Evolutionary conservation across 1,284 basidiomycete genomes (phyloP).

Genomic region (Cryptococcus wingfieldii): DNA sequence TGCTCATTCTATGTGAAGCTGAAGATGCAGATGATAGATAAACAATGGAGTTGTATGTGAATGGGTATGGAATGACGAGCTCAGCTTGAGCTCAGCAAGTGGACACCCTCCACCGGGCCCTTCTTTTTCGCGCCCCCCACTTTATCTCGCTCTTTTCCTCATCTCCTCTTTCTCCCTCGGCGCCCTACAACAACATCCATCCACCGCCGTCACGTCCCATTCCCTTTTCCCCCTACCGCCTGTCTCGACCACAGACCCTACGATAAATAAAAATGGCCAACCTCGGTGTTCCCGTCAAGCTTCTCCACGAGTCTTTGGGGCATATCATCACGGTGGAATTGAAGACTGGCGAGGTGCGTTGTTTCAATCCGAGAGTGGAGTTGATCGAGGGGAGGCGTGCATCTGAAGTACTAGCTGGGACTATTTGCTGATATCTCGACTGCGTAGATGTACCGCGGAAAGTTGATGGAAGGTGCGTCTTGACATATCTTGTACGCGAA

Average conservation of each 20-base stretch:
- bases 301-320: conserved; percentile 88
- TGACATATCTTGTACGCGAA: not conserved
- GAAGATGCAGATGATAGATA: too few species aligned
- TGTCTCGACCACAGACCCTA: not conserved
- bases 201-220: too few species aligned
- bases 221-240: too few species aligned
- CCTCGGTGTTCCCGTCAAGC: conserved; percentile 86
- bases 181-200: too few species aligned
- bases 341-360: conserved; percentile 69
- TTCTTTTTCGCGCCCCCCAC: too few species aligned
- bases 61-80: too few species aligned
- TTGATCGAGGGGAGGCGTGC: not conserved
- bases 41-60: too few species aligned
- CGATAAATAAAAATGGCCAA: conserved; percentile 48
- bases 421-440: not conserved
- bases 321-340: conserved; percentile 97
- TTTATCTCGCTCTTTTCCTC: too few species aligned
- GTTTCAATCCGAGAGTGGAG: conserved; percentile 48
- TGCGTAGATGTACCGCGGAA: conserved; percentile 85
- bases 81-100: too few species aligned
- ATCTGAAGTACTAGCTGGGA: not conserved
- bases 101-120: too few species aligned
- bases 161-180: too few species aligned
- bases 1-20: too few species aligned
- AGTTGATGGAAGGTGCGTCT: conserved; percentile 79